Base-by-base conservation (phyloP, 805 yeast species). In the Kurtzmaniella cleridarum region DNA sequence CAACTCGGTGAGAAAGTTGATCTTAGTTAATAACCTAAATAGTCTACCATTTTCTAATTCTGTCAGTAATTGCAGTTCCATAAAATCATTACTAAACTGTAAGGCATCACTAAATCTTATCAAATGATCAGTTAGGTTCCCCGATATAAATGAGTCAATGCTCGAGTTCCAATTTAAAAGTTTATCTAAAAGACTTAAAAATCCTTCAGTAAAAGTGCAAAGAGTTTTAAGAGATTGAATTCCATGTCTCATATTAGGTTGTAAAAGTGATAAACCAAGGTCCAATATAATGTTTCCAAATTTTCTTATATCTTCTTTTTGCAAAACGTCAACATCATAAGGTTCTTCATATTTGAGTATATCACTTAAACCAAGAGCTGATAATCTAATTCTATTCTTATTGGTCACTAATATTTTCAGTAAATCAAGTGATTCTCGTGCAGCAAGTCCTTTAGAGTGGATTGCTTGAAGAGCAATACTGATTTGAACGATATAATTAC, bases 11-110 rank as follows among this genome's bases (percentile, higher is more conserved):
- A 88, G 77, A 48, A 82, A 83, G 54, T 85, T 87, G 31, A 93
- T 64, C 65, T 93, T 93, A 42, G 89, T 69, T 54, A 91, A 65
- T 31, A 93, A 69, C 43, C 98, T 71, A 49, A 91, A 88, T 24
- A 93, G 63, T 43, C 98, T 71, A 3, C 85, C 93, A 59, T 93
- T 93, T 57, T 93, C 98, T 18, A 90, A 63, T 58, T 91, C 98
- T 39, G 75, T 71, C 12, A 78, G 58, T 30, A 93, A 62, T 43
- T 75, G 76, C 3, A 75, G 63, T 54, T 84, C 90, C 47, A 75
- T 67, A 50, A 61, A 75, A 49, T 84, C 93, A 4, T 73, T 61
- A 38, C 68, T 61, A 32, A 66, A 66, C 53, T 76, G 75, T 14
- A 78, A 53, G 2, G 73, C 73, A 49, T 81, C 74, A 34, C 78